Evolutionary conservation across 2,329 filamentous ascomycete species (phyloP).

Genomic region (Aureobasidium sp.): DNA sequence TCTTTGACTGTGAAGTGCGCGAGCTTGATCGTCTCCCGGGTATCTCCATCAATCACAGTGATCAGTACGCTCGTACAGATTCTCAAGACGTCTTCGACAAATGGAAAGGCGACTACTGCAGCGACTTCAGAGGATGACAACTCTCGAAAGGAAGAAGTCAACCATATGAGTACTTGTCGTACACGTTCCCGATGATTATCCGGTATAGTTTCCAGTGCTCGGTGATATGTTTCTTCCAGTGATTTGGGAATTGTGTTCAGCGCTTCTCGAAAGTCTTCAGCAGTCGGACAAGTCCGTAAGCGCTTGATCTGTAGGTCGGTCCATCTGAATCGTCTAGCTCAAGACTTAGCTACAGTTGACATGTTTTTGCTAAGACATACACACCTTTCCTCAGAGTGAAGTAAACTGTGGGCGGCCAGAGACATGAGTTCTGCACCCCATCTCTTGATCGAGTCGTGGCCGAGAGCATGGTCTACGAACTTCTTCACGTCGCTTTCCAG

Average conservation of each 20-base stretch:
- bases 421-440: neutral
- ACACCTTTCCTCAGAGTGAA: neutral
- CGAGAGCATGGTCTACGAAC: neutral
- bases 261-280: neutral
- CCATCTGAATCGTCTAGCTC: neutral
- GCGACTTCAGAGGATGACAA: neutral
- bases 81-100: neutral
- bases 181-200: neutral
- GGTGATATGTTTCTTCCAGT: neutral
- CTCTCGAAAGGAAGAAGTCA: neutral
- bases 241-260: neutral
- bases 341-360: neutral
- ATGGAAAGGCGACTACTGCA: neutral
- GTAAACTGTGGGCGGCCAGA: neutral
- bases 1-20: neutral
- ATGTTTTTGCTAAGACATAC: neutral
- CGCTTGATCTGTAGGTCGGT: neutral
- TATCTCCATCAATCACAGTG: neutral
- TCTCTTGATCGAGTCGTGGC: neutral
- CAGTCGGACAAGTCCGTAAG: neutral
- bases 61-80: neutral
- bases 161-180: neutral
- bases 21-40: neutral
- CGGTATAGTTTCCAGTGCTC: neutral
- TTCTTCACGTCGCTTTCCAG: neutral